Evolutionary conservation across 2,329 filamentous ascomycete species (phyloP).

Genomic region (Ophiostoma novo-ulmi): DNA sequence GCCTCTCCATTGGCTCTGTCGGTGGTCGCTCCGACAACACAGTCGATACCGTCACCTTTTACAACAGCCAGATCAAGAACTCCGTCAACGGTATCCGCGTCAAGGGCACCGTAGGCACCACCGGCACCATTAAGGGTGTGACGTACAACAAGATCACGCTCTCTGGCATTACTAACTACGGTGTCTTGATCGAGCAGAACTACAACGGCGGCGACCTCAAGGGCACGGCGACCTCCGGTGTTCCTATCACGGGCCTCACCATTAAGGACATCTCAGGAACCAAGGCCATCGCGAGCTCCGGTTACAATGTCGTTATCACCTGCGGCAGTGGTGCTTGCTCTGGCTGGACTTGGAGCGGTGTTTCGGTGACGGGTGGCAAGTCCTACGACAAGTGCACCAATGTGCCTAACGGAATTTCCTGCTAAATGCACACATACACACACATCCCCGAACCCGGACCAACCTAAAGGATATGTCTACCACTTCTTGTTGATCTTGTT

Average conservation of each 20-base stretch:
- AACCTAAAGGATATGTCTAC: too few relatives aligned
- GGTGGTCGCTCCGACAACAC: constrained; percentile 46
- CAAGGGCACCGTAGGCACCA: constrained; percentile 51
- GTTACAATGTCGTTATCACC: constrained; percentile 36
- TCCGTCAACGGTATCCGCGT: constrained; percentile 42
- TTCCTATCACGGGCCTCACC: constrained; percentile 43
- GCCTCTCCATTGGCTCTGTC: constrained; percentile 48
- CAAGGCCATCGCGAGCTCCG: constrained; percentile 31
- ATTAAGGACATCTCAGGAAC: constrained; percentile 43
- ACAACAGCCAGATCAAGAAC: constrained; percentile 21
- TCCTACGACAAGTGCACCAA: constrained; percentile 24
- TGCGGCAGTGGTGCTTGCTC: constrained; percentile 38
- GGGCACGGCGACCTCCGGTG: constrained; percentile 32
- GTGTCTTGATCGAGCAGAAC: constrained; percentile 55
- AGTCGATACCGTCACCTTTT: constrained; percentile 49
- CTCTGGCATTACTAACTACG: constrained; percentile 47
- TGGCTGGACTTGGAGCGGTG: constrained; percentile 36
- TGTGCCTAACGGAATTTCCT: constrained; percentile 22
- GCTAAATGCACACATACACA: constrained; percentile 5
- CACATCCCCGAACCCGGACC: too few relatives aligned
- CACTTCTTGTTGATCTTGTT: too few relatives aligned
- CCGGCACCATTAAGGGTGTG: constrained; percentile 47
- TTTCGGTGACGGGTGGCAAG: constrained; percentile 37
- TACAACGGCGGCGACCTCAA: constrained; percentile 45
- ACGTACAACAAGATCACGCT: constrained; percentile 51